Base-by-base conservation (phyloP, 2,329 filamentous ascomycete genomes). In the Paecilomyces variotii region DNA sequence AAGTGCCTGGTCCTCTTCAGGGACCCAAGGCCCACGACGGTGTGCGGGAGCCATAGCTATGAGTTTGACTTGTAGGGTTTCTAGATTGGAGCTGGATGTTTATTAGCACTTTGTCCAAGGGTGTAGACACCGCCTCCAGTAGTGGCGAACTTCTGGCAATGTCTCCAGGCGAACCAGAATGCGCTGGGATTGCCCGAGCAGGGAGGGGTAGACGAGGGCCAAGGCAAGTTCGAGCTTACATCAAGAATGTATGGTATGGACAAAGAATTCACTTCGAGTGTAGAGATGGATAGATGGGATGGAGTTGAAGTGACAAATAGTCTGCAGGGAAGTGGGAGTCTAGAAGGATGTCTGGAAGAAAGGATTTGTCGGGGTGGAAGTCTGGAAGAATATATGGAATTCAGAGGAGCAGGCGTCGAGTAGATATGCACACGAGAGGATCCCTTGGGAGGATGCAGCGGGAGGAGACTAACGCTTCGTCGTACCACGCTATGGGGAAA, bases 21-120 rank as follows among this genome's bases (percentile, higher is more conserved):
- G 85, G 62, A 90, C 88, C 91, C 91, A 96, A 59, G 91, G 90
- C 59, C 91, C 91, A 76, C 90, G 84, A 71, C 87, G 85, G 70
- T 88, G 85, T 69, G 78, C 69, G 59, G 76, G 72, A 63, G 74
- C 72, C 78, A 79, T 79, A 53, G 25, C 55, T 34, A 35, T 49
- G 5, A 49, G 27, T 34, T 54, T 24, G 50, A 56, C 54, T 19
- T 28, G 56, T 35, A 39, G 12, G 12, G 45, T 35, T 56, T 24
- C 45, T 53, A 34, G 30, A 35, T 12, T 25, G 24, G 19, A 54
- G 14, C 28, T 53, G 26, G 52, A 49, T 35, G 50, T 4, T 9
- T 52, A 14, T 52, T 52, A 52, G 50, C 24, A 26, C 25, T 14
- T 24, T 26, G 24, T 25, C 12, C n/a, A 9, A 26, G 9, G 30